phyloP scores from a whole-genome alignment of 208 protist species.

The Borovskyia barvae region DNA sequence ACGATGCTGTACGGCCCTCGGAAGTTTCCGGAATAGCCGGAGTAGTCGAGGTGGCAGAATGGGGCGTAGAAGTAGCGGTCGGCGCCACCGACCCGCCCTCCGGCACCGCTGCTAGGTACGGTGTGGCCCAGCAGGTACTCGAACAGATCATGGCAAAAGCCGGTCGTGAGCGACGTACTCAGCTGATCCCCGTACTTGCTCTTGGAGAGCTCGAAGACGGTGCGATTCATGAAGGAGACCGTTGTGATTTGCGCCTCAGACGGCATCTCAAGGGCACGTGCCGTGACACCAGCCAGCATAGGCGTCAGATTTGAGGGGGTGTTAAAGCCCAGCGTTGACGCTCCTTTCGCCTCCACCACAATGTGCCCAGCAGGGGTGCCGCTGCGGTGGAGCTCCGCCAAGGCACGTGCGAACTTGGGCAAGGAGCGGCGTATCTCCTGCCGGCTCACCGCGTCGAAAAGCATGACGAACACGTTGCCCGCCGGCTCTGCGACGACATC shows the following conservation, averaged over 20 bases:
- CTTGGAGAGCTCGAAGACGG: conserved; percentile 43
- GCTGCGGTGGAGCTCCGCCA: conserved; percentile 35
- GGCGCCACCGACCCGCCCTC: conserved; percentile 17
- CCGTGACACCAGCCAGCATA: conserved; percentile 17
- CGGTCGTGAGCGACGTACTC: conserved; percentile 31
- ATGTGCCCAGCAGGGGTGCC: conserved; percentile 17
- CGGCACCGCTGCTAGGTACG: conserved; percentile 23
- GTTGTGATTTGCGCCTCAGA: not conserved
- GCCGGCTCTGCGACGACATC: too few species aligned
- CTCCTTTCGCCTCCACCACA: conserved; percentile 38
- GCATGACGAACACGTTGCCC: conserved; percentile 46
- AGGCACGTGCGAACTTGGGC: conserved; percentile 44
- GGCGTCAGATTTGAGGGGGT: conserved; percentile 41
- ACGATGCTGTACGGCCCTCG: conserved; percentile 62
- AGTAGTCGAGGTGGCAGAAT: conserved; percentile 63
- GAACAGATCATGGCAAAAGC: conserved; percentile 50
- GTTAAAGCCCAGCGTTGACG: conserved; percentile 41
- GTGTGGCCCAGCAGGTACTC: conserved; percentile 18
- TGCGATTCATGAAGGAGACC: conserved; percentile 10
- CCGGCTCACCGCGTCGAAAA: conserved; percentile 66
- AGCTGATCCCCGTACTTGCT: conserved; percentile 34
- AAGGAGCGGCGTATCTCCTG: conserved; percentile 50
- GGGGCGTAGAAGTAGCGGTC: conserved; percentile 59
- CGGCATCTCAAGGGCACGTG: not conserved
- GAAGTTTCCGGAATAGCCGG: conserved; percentile 40